Conservation (phyloP, 2,329 filamentous ascomycete species). For the Chaetomium strumarium region DNA sequence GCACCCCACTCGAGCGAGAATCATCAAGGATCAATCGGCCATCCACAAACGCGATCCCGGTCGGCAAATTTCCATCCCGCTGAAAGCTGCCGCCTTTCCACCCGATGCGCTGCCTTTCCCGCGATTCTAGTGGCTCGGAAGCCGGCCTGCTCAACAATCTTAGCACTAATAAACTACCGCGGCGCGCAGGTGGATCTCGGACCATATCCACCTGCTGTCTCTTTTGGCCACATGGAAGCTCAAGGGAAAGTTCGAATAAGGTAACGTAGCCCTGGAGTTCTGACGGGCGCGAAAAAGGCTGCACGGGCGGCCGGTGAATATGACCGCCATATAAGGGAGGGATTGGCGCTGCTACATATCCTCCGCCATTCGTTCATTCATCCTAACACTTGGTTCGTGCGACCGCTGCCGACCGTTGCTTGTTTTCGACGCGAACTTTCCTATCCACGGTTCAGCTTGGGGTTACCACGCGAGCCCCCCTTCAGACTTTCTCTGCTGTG, state of each 20-base stretch:
- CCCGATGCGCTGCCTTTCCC: slow-evolving; percentile 7
- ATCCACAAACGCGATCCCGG: slow-evolving; percentile 14
- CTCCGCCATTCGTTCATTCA: slow-evolving; percentile 7
- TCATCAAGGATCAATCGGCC: slow-evolving; percentile 2
- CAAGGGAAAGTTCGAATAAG: slow-evolving; percentile 15
- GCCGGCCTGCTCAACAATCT: slow-evolving; percentile 7
- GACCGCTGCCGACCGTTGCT: not conserved
- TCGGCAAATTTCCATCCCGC: slow-evolving; percentile 22
- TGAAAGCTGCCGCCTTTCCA: slow-evolving; percentile 11
- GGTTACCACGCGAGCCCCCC: not conserved
- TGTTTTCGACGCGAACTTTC: not conserved
- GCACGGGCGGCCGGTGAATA: slow-evolving; percentile 10
- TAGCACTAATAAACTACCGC: slow-evolving; percentile 7
- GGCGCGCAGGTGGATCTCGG: slow-evolving; percentile 4
- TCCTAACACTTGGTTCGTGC: slow-evolving; percentile 4
- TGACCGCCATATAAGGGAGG: slow-evolving; percentile 18
- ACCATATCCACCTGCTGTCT: slow-evolving; percentile 17
- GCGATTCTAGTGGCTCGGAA: slow-evolving; percentile 22
- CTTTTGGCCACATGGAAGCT: slow-evolving; percentile 27
- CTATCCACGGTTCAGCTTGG: not conserved
- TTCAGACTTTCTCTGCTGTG: not conserved
- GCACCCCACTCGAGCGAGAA: slow-evolving; percentile 8
- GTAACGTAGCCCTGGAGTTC: slow-evolving; percentile 18
- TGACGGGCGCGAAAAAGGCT: slow-evolving; percentile 6
- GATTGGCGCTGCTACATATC: slow-evolving; percentile 17